These are phyloP conservation scores for Fraxinus paxiana DNA, from an alignment of 305 asterid genomes.

Conservation along the genomic window DNA sequence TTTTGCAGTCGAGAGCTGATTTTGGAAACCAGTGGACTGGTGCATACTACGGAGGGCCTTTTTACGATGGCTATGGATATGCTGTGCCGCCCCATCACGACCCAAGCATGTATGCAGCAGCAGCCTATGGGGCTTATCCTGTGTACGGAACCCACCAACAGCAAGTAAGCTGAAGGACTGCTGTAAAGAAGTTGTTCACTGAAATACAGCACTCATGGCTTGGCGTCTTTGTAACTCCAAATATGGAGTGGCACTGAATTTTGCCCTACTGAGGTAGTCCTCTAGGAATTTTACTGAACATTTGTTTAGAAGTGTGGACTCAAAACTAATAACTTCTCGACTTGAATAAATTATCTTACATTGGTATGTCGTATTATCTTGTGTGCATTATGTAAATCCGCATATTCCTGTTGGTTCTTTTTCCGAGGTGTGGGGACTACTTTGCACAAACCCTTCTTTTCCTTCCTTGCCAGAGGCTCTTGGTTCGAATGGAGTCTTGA, in stretches of 20 bases:
- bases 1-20: conserved; percentile 38
- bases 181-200: neutral
- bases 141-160: conserved; percentile 52
- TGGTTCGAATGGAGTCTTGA: neutral
- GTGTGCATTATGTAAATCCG: neutral
- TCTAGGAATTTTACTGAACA: conserved; percentile 33
- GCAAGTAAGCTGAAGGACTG: conserved; percentile 42
- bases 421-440: neutral
- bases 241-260: conserved; percentile 39
- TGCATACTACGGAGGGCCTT: conserved; percentile 47
- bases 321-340: conserved; percentile 26
- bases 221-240: conserved; percentile 26
- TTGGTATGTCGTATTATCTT: neutral
- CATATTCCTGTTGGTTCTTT: neutral
- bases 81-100: conserved; percentile 40
- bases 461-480: neutral
- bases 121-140: conserved; percentile 44
- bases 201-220: conserved; percentile 15
- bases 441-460: neutral
- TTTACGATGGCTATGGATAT: conserved; percentile 43
- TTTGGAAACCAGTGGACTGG: conserved; percentile 49
- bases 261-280: conserved; percentile 39
- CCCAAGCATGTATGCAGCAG: conserved; percentile 45
- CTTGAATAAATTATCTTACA: conserved; percentile 31
- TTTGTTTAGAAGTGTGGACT: conserved; percentile 36